phyloP scores from a whole-genome alignment of 2,329 filamentous ascomycete species.

The Sclerotinia minor region DNA sequence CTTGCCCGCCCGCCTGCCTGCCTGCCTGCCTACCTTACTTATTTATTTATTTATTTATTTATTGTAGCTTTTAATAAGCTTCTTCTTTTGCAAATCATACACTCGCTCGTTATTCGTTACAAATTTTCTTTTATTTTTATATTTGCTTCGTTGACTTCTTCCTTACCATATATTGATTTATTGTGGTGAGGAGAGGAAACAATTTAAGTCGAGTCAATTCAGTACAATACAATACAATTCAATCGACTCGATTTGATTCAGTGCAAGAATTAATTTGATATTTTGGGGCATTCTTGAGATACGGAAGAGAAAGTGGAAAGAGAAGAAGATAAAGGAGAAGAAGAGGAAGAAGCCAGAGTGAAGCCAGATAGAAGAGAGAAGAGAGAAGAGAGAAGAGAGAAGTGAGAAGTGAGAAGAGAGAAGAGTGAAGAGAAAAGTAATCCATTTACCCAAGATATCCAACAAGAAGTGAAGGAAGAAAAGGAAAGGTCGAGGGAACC shows the following conservation, averaged over 20 bases:
- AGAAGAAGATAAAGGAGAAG: background rate
- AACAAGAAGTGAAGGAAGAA: background rate
- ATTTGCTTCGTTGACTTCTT: background rate
- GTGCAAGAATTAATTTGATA: background rate
- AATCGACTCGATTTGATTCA: background rate
- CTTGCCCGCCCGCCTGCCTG: too few relatives aligned
- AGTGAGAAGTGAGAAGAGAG: background rate
- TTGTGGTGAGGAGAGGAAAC: background rate
- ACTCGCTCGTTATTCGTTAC: background rate
- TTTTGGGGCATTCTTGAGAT: background rate
- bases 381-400: too few relatives aligned
- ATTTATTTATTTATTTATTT: too few relatives aligned
- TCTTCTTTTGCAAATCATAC: background rate
- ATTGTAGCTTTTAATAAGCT: too few relatives aligned
- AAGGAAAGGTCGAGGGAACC: constrained; percentile 18
- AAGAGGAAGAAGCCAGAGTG: background rate
- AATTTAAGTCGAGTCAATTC: background rate
- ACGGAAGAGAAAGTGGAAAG: background rate
- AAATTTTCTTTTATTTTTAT: background rate
- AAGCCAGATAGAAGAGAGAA: too few relatives aligned
- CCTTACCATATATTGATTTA: background rate
- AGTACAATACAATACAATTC: background rate
- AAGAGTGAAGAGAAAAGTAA: background rate
- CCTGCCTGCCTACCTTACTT: too few relatives aligned
- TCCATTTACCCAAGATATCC: too few relatives aligned